phyloP scores from a whole-genome alignment of 2,329 filamentous ascomycete species.

The Trichoderma sp. region DNA sequence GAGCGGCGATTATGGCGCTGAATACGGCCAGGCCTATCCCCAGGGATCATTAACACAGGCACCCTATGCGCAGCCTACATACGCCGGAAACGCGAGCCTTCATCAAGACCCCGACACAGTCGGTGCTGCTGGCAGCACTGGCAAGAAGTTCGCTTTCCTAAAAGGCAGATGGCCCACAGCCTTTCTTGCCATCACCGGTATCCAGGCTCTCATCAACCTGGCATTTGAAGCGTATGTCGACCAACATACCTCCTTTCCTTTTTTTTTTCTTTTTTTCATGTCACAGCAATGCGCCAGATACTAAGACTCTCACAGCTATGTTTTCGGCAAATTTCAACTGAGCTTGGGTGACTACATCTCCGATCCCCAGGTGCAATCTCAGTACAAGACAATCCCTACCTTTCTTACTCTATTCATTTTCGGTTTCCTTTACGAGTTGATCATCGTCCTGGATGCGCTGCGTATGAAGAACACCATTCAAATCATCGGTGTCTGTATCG shows the following conservation, averaged over 20 bases:
- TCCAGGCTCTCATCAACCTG: slow-evolving; percentile 78
- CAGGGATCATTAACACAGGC: slow-evolving; percentile 31
- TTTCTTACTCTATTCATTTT: slow-evolving; percentile 97
- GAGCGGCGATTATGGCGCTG: slow-evolving; percentile 30
- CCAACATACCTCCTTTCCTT: background rate
- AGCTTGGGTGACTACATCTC: slow-evolving; percentile 47
- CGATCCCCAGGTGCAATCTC: slow-evolving; percentile 43
- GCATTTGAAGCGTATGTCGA: slow-evolving; percentile 77
- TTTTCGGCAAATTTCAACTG: slow-evolving; percentile 82
- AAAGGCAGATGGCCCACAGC: slow-evolving; percentile 84
- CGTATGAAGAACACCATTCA: slow-evolving; percentile 98
- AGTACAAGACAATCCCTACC: slow-evolving; percentile 77
- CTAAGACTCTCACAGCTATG: slow-evolving; percentile 58
- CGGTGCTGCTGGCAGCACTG: slow-evolving; percentile 32
- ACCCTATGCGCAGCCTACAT: slow-evolving; percentile 28
- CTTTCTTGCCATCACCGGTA: slow-evolving; percentile 70
- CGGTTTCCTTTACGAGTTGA: slow-evolving; percentile 86
- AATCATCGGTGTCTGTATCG: slow-evolving; percentile 88
- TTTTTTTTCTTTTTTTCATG: background rate
- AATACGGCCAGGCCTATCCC: slow-evolving; percentile 35
- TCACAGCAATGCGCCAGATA: background rate
- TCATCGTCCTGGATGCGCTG: slow-evolving; percentile 90
- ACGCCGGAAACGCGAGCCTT: slow-evolving; percentile 29
- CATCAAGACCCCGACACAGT: slow-evolving; percentile 35
- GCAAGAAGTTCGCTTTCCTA: slow-evolving; percentile 63